phyloP scores from a whole-genome alignment of 2,329 filamentous ascomycete genomes.

The Fusarium camptoceras region DNA sequence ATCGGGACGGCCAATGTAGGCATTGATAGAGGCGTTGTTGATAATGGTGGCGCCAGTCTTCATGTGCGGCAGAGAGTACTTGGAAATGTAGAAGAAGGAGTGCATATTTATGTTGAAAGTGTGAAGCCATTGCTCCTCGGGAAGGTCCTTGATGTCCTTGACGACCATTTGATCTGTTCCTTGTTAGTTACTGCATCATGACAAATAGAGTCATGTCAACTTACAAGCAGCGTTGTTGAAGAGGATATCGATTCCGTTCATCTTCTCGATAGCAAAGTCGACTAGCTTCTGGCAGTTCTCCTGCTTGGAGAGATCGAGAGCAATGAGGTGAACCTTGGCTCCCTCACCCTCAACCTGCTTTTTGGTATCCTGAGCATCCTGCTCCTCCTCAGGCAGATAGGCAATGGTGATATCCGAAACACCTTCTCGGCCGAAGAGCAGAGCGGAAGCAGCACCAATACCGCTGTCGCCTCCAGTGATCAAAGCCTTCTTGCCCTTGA shows the following conservation, averaged over 20 bases:
- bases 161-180: slow-evolving; percentile 68
- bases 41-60: slow-evolving; percentile 80
- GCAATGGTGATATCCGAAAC: slow-evolving; percentile 75
- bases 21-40: slow-evolving; percentile 88
- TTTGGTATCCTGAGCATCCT: slow-evolving; percentile 81
- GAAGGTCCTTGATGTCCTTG: slow-evolving; percentile 75
- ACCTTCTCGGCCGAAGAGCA: slow-evolving; percentile 85
- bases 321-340: slow-evolving; percentile 71
- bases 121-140: slow-evolving; percentile 81
- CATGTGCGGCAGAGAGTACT: slow-evolving; percentile 82
- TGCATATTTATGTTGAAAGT: slow-evolving; percentile 90
- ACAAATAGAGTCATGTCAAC: slow-evolving; percentile 14
- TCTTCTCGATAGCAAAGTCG: slow-evolving; percentile 71
- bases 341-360: slow-evolving; percentile 75
- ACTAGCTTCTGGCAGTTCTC: slow-evolving; percentile 78
- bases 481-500: slow-evolving; percentile 78
- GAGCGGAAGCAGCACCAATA: slow-evolving; percentile 79
- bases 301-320: slow-evolving; percentile 72
- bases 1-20: slow-evolving; percentile 83
- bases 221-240: slow-evolving; percentile 82
- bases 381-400: slow-evolving; percentile 80
- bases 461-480: slow-evolving; percentile 86
- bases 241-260: slow-evolving; percentile 79
- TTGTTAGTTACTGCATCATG: background rate
- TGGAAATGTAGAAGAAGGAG: slow-evolving; percentile 82